These are phyloP conservation scores for Colletotrichum echinochloae DNA, from an alignment of 2,329 filamentous ascomycete species.

Conservation along the genomic window DNA sequence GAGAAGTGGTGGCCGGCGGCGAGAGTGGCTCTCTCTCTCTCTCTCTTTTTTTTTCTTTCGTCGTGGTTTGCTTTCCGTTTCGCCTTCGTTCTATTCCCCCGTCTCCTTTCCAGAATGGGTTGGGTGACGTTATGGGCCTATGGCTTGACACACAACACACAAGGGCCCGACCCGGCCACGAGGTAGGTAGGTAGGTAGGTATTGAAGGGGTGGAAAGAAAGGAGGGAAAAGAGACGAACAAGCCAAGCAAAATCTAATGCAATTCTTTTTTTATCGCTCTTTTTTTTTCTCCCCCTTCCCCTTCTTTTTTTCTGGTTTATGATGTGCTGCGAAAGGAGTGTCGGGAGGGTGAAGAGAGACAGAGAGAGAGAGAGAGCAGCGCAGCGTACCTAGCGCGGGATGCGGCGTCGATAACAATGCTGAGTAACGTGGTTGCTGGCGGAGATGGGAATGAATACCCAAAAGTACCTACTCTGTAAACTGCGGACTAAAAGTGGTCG, in stretches of 20 bases:
- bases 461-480: too few species aligned
- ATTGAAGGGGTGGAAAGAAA: constrained; percentile 6
- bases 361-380: neutral
- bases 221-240: neutral
- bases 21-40: constrained; percentile 19
- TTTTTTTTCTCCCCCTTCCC: neutral
- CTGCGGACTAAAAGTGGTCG: constrained; percentile 26
- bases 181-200: too few species aligned
- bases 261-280: neutral
- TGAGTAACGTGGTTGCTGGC: constrained; percentile 23
- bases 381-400: neutral
- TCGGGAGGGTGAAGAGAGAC: neutral
- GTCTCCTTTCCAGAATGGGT: constrained; percentile 37
- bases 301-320: neutral
- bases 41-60: neutral
- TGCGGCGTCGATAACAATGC: constrained; percentile 31
- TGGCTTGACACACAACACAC: constrained; percentile 28
- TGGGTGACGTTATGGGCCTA: constrained; percentile 40
- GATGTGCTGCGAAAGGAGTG: constrained; percentile 31
- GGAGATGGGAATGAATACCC: constrained; percentile 28
- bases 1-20: constrained; percentile 21
- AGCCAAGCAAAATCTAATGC: neutral
- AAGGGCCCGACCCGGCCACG: constrained; percentile 30
- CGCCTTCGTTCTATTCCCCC: constrained; percentile 38
- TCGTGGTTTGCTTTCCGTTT: constrained; percentile 36